phyloP scores from a whole-genome alignment of 169 alveolate genomes.

The Cystoisospora suis region DNA sequence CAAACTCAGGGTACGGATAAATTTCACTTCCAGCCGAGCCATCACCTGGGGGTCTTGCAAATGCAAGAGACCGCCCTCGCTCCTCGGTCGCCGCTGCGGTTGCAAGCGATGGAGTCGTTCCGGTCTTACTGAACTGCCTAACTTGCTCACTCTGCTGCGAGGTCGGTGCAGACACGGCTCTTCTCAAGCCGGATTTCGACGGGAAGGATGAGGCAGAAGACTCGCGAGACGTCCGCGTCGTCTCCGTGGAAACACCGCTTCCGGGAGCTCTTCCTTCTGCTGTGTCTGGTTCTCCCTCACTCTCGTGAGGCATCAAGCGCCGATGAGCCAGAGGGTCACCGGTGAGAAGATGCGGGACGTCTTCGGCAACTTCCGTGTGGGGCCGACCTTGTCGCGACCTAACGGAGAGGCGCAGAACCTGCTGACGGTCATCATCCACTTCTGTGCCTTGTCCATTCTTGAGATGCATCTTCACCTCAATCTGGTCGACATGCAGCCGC shows the following conservation, averaged over 20 bases:
- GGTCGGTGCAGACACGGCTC: no score
- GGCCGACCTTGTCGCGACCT: slow-evolving; percentile 31
- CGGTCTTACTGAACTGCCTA: no score
- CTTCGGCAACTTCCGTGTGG: slow-evolving; percentile 37
- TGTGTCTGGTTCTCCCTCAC: background rate
- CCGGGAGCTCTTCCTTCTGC: background rate
- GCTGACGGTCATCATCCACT: background rate
- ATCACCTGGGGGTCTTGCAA: no score
- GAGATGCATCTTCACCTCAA: slow-evolving; percentile 58
- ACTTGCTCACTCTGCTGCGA: no score
- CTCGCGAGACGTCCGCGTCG: no score
- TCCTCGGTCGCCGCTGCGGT: no score
- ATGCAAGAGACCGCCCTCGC: no score
- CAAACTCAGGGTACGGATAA: slow-evolving; percentile 48
- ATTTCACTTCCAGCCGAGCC: no score
- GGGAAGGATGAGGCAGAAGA: no score
- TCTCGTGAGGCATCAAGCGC: background rate
- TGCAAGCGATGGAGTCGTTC: no score
- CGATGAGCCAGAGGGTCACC: slow-evolving; percentile 25
- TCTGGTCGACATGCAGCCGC: slow-evolving; percentile 59
- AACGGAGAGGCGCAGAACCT: slow-evolving; percentile 31
- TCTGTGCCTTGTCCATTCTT: background rate
- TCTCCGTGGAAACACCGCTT: no score
- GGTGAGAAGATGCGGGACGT: slow-evolving; percentile 12
- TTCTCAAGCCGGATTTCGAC: no score